These are phyloP conservation scores for Verticillium nubilum DNA, from an alignment of 2,329 filamentous ascomycete genomes.

Conservation along the genomic window DNA sequence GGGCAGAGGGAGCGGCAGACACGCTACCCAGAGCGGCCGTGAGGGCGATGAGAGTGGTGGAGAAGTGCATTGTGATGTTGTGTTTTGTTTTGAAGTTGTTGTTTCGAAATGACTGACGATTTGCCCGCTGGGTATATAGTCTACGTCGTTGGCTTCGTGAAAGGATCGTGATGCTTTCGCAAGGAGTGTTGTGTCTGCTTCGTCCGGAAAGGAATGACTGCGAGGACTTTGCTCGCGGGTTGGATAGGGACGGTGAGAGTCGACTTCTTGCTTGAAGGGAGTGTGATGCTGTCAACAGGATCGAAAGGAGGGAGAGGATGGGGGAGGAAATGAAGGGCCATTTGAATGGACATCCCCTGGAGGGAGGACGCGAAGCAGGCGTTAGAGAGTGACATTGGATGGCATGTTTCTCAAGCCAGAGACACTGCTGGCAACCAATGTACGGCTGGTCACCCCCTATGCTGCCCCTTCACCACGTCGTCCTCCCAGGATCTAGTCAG, in stretches of 20 bases:
- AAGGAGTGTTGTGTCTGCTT: background rate
- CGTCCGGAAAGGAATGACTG: conserved; percentile 14
- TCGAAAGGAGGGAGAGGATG: background rate
- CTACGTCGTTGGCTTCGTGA: background rate
- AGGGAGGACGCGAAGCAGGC: background rate
- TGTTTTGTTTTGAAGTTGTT: background rate
- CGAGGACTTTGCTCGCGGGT: conserved; percentile 10
- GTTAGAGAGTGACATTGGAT: background rate
- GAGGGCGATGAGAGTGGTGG: conserved; percentile 27
- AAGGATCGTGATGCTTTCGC: conserved; percentile 3
- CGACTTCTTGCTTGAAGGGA: background rate
- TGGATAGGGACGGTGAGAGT: conserved; percentile 5
- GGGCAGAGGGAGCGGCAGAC: conserved; percentile 34
- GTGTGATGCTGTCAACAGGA: background rate
- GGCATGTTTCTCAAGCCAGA: background rate
- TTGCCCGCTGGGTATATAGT: conserved; percentile 1
- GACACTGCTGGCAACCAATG: background rate
- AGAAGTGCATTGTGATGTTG: conserved; percentile 31
- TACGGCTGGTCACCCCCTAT: background rate
- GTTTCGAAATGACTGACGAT: conserved; percentile 1
- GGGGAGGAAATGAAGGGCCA: background rate
- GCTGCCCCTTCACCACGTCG: background rate
- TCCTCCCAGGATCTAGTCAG: conserved; percentile 1
- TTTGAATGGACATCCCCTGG: background rate
- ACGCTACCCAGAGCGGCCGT: conserved; percentile 33